phyloP scores from a whole-genome alignment of 345 rosid genomes.

The Iberis pinnata region DNA sequence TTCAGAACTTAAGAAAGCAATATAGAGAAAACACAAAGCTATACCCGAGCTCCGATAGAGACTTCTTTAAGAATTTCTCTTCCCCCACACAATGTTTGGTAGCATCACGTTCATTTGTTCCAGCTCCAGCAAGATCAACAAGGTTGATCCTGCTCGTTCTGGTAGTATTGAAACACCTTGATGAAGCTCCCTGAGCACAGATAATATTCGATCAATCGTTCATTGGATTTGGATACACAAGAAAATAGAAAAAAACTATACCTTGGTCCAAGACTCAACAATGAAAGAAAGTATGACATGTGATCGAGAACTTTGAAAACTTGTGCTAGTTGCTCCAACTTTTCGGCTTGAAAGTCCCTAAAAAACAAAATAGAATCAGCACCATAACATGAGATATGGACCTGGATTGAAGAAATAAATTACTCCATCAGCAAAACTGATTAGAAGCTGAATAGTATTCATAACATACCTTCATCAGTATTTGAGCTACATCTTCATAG shows the following conservation, averaged over 20 bases:
- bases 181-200: slow-evolving; percentile 56
- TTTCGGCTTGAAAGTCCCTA: slow-evolving; percentile 93
- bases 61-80: slow-evolving; percentile 71
- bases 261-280: slow-evolving; percentile 33
- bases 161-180: slow-evolving; percentile 80
- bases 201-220: slow-evolving; percentile 8
- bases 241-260: not conserved
- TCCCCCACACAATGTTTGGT: slow-evolving; percentile 56
- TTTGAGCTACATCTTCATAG: slow-evolving; percentile 77
- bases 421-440: not conserved
- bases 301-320: slow-evolving; percentile 94
- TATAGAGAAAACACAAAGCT: slow-evolving; percentile 8
- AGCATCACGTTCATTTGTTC: slow-evolving; percentile 54
- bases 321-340: slow-evolving; percentile 90
- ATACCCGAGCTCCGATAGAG: slow-evolving; percentile 89
- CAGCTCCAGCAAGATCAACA: slow-evolving; percentile 89
- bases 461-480: slow-evolving; percentile 71
- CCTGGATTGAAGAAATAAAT: slow-evolving; percentile 1
- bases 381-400: slow-evolving; percentile 17
- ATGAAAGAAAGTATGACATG: slow-evolving; percentile 46
- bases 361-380: slow-evolving; percentile 17
- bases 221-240: not conserved
- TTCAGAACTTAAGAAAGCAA: slow-evolving; percentile 10
- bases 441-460: not conserved
- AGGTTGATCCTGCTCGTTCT: slow-evolving; percentile 83